Conservation (phyloP, 148 eudicot species). For the Nepenthes gracilis region DNA sequence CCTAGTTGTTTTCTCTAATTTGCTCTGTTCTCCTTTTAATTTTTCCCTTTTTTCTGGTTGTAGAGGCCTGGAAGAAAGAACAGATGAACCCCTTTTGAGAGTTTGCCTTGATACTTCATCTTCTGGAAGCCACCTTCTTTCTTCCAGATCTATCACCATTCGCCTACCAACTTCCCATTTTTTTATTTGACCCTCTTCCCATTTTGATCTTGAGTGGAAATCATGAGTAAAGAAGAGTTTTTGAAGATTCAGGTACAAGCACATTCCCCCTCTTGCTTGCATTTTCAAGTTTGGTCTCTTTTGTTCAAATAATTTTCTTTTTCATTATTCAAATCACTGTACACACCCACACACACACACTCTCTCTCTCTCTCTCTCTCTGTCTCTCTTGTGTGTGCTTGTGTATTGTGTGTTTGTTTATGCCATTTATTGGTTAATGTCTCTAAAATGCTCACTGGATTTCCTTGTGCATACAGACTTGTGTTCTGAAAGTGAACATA, state of each 20-base stretch:
- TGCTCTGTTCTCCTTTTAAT: constrained; percentile 3
- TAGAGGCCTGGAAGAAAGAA: constrained; percentile 1
- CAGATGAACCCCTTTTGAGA: too few relatives aligned
- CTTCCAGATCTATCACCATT: too few relatives aligned
- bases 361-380: neutral
- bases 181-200: constrained; percentile 9
- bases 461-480: constrained; percentile 66
- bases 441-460: constrained; percentile 6
- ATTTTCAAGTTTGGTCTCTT: neutral
- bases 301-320: neutral
- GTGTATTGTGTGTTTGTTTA: neutral
- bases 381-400: neutral
- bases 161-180: neutral
- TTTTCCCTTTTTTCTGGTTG: constrained; percentile 5
- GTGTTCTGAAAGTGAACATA: constrained; percentile 86
- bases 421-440: constrained; percentile 1
- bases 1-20: constrained; percentile 12
- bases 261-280: constrained; percentile 3
- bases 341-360: too few relatives aligned
- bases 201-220: constrained; percentile 1
- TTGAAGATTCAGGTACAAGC: constrained; percentile 75
- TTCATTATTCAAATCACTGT: neutral
- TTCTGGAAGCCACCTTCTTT: too few relatives aligned
- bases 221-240: constrained; percentile 94
- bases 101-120: too few relatives aligned